A percentile compares a stretch with the other conserved stretches of the same genome.
Conservation (phyloP, 306 rosid genomes). For the Dryas alaskensis region DNA sequence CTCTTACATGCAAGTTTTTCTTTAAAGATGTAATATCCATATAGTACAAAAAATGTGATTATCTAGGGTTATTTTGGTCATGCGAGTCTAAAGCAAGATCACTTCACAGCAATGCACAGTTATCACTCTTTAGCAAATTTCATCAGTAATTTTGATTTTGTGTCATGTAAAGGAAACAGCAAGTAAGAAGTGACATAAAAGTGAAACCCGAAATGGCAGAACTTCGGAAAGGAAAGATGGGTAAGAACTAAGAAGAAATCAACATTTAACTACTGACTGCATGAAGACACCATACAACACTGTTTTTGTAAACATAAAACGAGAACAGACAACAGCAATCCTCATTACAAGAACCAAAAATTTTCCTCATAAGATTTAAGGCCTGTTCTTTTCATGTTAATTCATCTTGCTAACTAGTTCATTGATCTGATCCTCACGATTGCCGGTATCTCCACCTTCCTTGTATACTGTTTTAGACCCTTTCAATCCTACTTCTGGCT, state of each 20-base stretch:
- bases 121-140: no score
- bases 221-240: not conserved
- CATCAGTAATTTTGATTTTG: no score
- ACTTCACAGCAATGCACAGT: no score
- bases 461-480: conserved; percentile 57
- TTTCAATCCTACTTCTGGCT: conserved; percentile 56
- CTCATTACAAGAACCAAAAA: conserved; percentile 13
- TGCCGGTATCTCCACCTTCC: conserved; percentile 82
- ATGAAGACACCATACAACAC: conserved; percentile 4
- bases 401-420: conserved; percentile 76
- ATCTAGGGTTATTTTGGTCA: no score
- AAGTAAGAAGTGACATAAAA: no score
- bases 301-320: not conserved
- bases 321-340: not conserved
- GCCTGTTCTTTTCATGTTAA: conserved; percentile 24
- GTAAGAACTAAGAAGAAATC: not conserved
- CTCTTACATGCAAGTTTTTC: no score
- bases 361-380: not conserved
- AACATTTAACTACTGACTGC: not conserved
- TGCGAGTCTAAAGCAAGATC: no score
- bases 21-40: no score
- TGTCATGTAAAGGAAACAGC: no score
- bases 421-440: conserved; percentile 72
- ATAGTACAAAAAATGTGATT: no score
- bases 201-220: not conserved